Percentiles rank a stretch among this genome's conserved stretches.
phyloP scores from a whole-genome alignment of 78 protist genomes.

The Isochrysis galbana region DNA sequence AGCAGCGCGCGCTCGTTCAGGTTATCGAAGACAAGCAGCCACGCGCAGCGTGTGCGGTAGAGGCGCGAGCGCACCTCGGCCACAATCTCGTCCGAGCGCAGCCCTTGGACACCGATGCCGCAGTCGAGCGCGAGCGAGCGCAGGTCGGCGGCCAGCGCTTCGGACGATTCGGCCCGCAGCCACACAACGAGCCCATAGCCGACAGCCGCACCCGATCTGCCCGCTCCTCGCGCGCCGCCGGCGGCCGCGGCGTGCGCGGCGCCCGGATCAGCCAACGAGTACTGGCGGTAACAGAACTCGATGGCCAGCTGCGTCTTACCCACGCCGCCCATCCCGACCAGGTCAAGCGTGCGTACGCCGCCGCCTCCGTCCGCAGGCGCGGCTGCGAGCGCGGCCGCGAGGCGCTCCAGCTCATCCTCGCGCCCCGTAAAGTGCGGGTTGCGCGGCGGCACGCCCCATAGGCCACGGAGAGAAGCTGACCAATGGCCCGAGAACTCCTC shows the following conservation, averaged over 20 bases:
- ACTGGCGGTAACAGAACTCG: not conserved
- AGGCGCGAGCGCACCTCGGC: conserved; percentile 1
- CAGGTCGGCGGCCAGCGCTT: not conserved
- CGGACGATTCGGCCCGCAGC: not conserved
- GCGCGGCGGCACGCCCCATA: conserved; percentile 27
- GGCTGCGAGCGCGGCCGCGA: not conserved
- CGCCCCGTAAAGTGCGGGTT: not conserved
- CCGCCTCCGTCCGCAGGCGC: not conserved
- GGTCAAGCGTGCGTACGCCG: not conserved
- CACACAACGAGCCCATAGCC: not conserved
- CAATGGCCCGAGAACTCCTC: not conserved
- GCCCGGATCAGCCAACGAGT: not conserved
- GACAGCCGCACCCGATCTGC: not conserved
- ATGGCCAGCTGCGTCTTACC: conserved; percentile 20
- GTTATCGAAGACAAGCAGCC: conserved; percentile 8
- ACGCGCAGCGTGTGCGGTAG: not conserved
- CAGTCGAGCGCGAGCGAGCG: not conserved
- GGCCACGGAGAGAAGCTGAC: not conserved
- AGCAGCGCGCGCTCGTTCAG: not conserved
- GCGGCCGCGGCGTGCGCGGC: not conserved
- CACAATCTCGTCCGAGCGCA: not conserved
- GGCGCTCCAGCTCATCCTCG: not conserved
- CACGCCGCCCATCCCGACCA: conserved; percentile 17
- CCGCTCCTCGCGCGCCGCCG: not conserved
- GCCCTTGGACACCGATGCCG: conserved; percentile 14